Base-by-base conservation (phyloP, 257 asterid genomes). In the Ilex asprella region DNA sequence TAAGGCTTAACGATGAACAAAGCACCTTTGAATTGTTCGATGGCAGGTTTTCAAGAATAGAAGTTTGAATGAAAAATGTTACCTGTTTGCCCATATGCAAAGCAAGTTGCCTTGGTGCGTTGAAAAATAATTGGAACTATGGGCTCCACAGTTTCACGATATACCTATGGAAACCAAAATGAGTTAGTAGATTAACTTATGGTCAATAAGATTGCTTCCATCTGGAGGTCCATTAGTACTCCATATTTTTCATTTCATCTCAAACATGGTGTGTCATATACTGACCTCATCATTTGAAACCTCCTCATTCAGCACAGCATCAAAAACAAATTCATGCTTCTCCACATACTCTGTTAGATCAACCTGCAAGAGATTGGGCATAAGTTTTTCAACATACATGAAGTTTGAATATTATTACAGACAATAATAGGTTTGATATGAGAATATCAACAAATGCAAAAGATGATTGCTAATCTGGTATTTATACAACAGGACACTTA, bases 241-340 rank as follows among this genome's bases (percentile, higher is more conserved):
- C 13, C 14, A 49, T 49, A 11, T 11, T 49, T 44, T 49, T 49
- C 16, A 11, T 49, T 49, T 49, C 54, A 49, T 49, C 14, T 49
- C 10, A 4, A 4, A n/a, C 16, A 4, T 49, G 3, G 16, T 12
- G 10, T 12, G 5, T 65, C 55, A 54, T 64, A 62, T 27, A 70
- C 60, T 82, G 70, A 93, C 99, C 97, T 93, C 96, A 64, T 89
- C 97, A 77, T 93, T 93, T 60, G 99, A 93, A 68, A 93, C 99
- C 80, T 93, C 96, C 76, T 93, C 99, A 65, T 93, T 68, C 55
- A 93, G 79, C 75, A 93, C 99, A 12, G 99, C 99, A 81, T 93
- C 99, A 82, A 87, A 93, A 69, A 87, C 94, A 80, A 93, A 93
- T 79, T 86, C 99, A 75, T 89, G 97, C 78, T 87, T 90, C 87